Evolutionary conservation across 495 filamentous ascomycete genomes (phyloP), one percentile per base, ranked within the genome.

Genomic region (Thermochaetoides thermophila): DNA sequence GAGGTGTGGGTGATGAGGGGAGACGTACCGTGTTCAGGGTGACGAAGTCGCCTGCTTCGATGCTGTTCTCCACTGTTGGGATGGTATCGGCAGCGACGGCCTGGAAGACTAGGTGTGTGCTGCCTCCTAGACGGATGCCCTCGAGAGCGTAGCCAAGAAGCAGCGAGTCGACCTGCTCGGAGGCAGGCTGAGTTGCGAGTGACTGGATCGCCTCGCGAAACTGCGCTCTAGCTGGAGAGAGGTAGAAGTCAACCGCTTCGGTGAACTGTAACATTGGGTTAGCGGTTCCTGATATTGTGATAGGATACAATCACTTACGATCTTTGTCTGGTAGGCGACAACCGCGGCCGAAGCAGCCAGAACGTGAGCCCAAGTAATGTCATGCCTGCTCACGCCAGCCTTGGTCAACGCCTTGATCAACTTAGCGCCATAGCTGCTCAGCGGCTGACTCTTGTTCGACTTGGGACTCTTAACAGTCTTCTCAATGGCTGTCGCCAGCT

Each of bases 171-270:
- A 38, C 52, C 17, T 55, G 49, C 0, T 37, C 37, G 0, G 46
- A 50, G 1, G 53, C 20, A 0, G 57, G 46, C 22, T 52, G 38
- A 7, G 39, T 42, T 5, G 70, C 69, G 16, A 76, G 57, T 7
- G 53, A 54, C 48, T 72, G 61, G 44, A 85, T 66, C 19, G 70
- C 68, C 2, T 69, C 58, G 5, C 21, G 6, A 24, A 76, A 51
- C 42, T 83, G 63, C 16, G 63, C 58, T 37, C 73, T 71, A 0
- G 42, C 25, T 10, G 66, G 59, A 1, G 65, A 67, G 17, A 84
- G 60, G 59, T 83, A 91, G 61, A 74, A 86, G 47, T 91, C 82
- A 8, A 87, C 65, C 8, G 81, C 66, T 55, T 83, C 77, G 7
- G 80, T 74, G 43, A 89, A 61, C 60, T 65, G 36, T 7, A 2